Base-by-base conservation (phyloP, 768 basidiomycete species). In the Lactarius psammicola region DNA sequence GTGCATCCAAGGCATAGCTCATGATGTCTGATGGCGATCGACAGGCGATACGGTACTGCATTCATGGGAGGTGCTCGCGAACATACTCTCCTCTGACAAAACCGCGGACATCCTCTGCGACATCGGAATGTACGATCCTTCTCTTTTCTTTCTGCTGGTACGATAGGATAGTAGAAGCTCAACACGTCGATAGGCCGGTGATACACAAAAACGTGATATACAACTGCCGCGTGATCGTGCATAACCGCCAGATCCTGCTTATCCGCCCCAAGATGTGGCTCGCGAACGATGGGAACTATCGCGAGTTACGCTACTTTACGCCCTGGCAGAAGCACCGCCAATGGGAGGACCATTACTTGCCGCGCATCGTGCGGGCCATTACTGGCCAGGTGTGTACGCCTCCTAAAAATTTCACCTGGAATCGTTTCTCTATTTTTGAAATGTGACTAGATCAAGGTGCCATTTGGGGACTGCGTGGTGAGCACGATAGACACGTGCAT, bases 241-340 rank as follows among this genome's bases (percentile, higher is more conserved):
- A 94, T 73, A 82, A 95, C 77, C 82, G 86, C 62, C 84, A 92
- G 78, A 95, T 99, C 66, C 78, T 98, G 1, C 86, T 98, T 68
- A 98, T 99, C 69, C 87, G 97, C 28, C 97, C 97, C 0, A 99
- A 98, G 80, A 95, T 99, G 95, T 99, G 97, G 97, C 81, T 99
- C 54, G 97, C 97, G 1, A 98, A 98, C 73, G 94, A 97, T 72
- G 97, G 97, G 4, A 98, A 98, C 74, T 99, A 99, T 75, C 90
- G 97, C 70, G 80, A 82, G 76, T 69, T 78, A 54, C 71, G 90
- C 17, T 92, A 94, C 75, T 99, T 99, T 72, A 94, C 96, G 2
- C 95, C 97, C 0, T 99, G 97, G 96, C 78, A 80, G 73, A 96
- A 95, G 74, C 91, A 92, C 73, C 84, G 88, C 34, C 84, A 94